phyloP scores from a whole-genome alignment of 768 basidiomycete species.

The Amanita exitialis region DNA sequence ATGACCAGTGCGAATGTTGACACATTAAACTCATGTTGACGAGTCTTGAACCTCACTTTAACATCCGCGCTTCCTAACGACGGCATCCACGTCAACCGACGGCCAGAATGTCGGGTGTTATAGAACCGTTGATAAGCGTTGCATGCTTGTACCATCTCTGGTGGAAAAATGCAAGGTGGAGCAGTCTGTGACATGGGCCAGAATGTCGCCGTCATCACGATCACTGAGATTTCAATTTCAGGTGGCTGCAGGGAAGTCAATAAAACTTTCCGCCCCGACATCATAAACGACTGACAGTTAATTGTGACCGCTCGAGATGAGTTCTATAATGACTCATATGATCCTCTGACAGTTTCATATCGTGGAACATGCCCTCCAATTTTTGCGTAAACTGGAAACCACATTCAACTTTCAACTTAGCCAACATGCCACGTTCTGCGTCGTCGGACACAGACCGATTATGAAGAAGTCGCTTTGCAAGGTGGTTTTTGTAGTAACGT shows the following conservation, averaged over 20 bases:
- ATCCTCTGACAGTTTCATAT: constrained; percentile 85
- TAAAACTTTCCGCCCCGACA: background rate
- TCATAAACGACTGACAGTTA: constrained; percentile 40
- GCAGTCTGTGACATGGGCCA: constrained; percentile 80
- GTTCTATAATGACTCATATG: constrained; percentile 66
- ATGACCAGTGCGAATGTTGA: constrained; percentile 85
- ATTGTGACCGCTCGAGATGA: constrained; percentile 34
- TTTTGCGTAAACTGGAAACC: constrained; percentile 97
- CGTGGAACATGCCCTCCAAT: constrained; percentile 97
- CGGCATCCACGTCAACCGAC: constrained; percentile 88
- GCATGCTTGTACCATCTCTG: constrained; percentile 50
- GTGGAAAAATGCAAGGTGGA: constrained; percentile 59
- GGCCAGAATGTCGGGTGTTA: constrained; percentile 78
- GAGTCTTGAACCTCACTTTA: constrained; percentile 65
- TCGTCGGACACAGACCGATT: constrained; percentile 92
- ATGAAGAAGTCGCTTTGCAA: constrained; percentile 84
- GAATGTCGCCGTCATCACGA: constrained; percentile 91
- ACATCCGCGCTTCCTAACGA: constrained; percentile 88
- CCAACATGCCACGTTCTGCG: constrained; percentile 94
- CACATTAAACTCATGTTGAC: constrained; percentile 85
- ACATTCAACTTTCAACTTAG: constrained; percentile 94
- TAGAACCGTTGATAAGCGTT: constrained; percentile 87
- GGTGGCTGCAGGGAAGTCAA: constrained; percentile 41
- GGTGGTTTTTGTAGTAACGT: constrained; percentile 92
- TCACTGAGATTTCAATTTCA: constrained; percentile 75